Evolutionary conservation across 2,329 filamentous ascomycete species (phyloP), one percentile per base, ranked within the genome.

Genomic region (Cordyceps fumosorosea): DNA sequence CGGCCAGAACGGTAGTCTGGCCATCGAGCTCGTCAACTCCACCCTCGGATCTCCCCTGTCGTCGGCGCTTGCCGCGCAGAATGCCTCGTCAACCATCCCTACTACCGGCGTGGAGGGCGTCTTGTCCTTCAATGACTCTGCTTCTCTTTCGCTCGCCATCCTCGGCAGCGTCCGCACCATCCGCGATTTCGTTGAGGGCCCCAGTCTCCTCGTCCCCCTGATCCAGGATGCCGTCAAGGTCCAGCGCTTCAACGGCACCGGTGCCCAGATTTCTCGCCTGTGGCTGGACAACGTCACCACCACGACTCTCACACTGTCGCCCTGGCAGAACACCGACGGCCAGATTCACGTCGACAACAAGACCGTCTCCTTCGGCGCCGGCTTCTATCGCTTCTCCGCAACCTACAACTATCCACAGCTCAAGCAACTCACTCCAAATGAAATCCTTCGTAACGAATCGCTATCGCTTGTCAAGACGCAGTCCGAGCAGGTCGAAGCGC

Each of bases 231-330:
- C 80, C 0, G 76, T 84, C 51, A 71, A 76, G 0, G 76, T 80
- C 62, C 72, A 73, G 0, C 64, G 68, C 8, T 68, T 73, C 5
- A 69, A 74, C 1, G 71, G 74, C 14, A 79, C 78, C 2, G 79
- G 79, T 2, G 78, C 79, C 1, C 70, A 76, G 3, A 69, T 88
- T 3, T 78, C 76, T 7, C 77, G 85, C 5, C 70, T 80, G 0
- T 89, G 86, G 86, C 75, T 88, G 1, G 86, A 88, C 67, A 85
- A 85, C 62, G 73, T 78, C 2, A 89, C 86, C 0, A 82, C 80
- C 0, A 84, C 82, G 0, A 79, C 74, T 0, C 69, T 88, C 1
- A 77, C 73, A 2, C 79, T 88, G 50, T 71, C 73, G 1, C 77
- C 78, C 0, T 67, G 66, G 64, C 67, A 66, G 16, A 68, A 67